Conservation (phyloP, 1,139 yeast species). For the Kluyveromyces sp. region DNA sequence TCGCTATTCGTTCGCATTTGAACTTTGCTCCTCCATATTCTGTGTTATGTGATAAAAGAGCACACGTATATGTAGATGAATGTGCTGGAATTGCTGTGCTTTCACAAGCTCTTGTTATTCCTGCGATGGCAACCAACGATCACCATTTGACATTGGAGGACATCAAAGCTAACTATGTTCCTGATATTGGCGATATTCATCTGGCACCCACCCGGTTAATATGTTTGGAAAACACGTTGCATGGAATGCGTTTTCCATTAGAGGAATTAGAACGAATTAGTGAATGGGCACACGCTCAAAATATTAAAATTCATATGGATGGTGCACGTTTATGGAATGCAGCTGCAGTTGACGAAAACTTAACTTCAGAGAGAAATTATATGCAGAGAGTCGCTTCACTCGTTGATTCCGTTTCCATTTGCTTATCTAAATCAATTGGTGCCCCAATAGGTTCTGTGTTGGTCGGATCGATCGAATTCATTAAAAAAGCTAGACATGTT, state of each 20-base stretch:
- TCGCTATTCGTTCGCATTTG: slow-evolving; percentile 62
- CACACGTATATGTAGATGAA: slow-evolving; percentile 65
- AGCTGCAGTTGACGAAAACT: slow-evolving; percentile 19
- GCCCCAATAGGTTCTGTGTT: slow-evolving; percentile 80
- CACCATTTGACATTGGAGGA: slow-evolving; percentile 63
- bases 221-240: slow-evolving; percentile 70
- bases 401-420: slow-evolving; percentile 71
- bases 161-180: slow-evolving; percentile 46
- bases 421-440: slow-evolving; percentile 72
- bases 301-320: slow-evolving; percentile 60
- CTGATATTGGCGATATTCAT: slow-evolving; percentile 62
- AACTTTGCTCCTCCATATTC: slow-evolving; percentile 62
- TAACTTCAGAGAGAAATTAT: slow-evolving; percentile 55
- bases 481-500: slow-evolving; percentile 65
- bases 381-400: slow-evolving; percentile 54
- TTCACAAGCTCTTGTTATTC: slow-evolving; percentile 77
- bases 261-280: slow-evolving; percentile 61
- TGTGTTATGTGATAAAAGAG: slow-evolving; percentile 66
- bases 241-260: slow-evolving; percentile 63
- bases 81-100: slow-evolving; percentile 77
- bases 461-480: slow-evolving; percentile 48
- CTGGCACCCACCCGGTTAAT: slow-evolving; percentile 75
- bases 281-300: slow-evolving; percentile 47
- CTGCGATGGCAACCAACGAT: slow-evolving; percentile 60
- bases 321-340: slow-evolving; percentile 91